phyloP scores from a whole-genome alignment of 2,329 filamentous ascomycete genomes.

The Pseudogymnoascus sp. region DNA sequence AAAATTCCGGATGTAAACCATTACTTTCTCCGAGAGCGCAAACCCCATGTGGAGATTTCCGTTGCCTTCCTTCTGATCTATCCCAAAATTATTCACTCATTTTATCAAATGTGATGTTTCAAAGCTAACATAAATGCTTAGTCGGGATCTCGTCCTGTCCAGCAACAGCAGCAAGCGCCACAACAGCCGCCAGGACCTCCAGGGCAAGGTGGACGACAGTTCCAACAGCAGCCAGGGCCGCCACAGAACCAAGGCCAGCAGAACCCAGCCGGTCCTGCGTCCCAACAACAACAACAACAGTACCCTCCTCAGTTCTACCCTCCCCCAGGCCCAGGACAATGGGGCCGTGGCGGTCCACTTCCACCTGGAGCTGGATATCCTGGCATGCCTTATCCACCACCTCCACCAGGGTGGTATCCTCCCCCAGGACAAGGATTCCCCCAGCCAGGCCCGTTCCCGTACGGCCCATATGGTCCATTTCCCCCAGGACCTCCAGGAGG shows the following conservation, averaged over 20 bases:
- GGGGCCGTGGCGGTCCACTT: constrained; percentile 45
- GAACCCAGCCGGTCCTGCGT: constrained; percentile 13
- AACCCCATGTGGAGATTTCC: constrained; percentile 90
- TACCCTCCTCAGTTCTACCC: constrained; percentile 30
- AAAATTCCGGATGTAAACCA: constrained; percentile 96
- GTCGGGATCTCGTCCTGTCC: constrained; percentile 2
- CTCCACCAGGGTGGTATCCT: constrained; percentile 65
- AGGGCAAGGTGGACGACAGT: constrained; percentile 10
- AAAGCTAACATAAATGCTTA: constrained; percentile 4
- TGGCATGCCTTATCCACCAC: constrained; percentile 66
- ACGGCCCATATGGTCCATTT: constrained; percentile 48
- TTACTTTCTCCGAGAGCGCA: constrained; percentile 82
- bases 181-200: constrained; percentile 16
- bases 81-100: neutral
- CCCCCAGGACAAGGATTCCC: constrained; percentile 31
- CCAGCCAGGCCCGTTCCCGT: constrained; percentile 48
- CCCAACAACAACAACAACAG: constrained; percentile 37
- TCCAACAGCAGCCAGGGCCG: constrained; percentile 18
- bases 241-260: constrained; percentile 18
- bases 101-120: neutral
- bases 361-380: constrained; percentile 57
- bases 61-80: constrained; percentile 99
- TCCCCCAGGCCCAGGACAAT: constrained; percentile 40
- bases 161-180: constrained; percentile 11
- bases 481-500: constrained; percentile 45